Evolutionary conservation across 2,329 filamentous ascomycete species (phyloP).

Genomic region (Incumbomyces lentus): DNA sequence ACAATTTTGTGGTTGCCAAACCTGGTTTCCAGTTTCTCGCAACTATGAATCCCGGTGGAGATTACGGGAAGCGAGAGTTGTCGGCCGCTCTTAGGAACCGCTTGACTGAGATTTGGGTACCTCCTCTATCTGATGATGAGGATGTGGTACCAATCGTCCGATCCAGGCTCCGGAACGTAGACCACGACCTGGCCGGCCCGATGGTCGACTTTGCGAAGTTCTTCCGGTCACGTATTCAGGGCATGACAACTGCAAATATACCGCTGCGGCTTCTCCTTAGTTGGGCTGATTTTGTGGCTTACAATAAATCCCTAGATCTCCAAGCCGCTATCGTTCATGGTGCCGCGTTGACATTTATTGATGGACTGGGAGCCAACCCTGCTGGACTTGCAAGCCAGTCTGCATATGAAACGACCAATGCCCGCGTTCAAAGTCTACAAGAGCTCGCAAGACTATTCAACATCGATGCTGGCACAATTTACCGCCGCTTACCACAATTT

Average conservation of each 20-base stretch:
- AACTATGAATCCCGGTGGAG: constrained; percentile 97
- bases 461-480: constrained; percentile 53
- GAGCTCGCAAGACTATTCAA: constrained; percentile 60
- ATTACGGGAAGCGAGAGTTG: constrained; percentile 95
- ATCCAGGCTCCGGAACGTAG: constrained; percentile 55
- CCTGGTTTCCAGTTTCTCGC: constrained; percentile 90
- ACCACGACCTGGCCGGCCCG: constrained; percentile 49
- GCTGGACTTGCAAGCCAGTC: constrained; percentile 72
- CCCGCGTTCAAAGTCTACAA: constrained; percentile 62
- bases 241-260: constrained; percentile 63
- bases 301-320: constrained; percentile 40
- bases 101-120: constrained; percentile 98
- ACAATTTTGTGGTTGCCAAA: constrained; percentile 66
- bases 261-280: constrained; percentile 87
- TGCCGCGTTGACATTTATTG: constrained; percentile 89
- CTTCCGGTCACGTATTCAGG: constrained; percentile 75
- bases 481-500: constrained; percentile 54
- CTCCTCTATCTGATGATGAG: constrained; percentile 68
- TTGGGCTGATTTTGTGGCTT: constrained; percentile 89
- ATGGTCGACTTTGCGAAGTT: constrained; percentile 85
- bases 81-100: constrained; percentile 91
- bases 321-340: constrained; percentile 61
- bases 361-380: constrained; percentile 89
- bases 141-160: constrained; percentile 81
- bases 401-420: constrained; percentile 56